Conservation (phyloP, 495 filamentous ascomycete genomes). For the Pyronema domesticum region DNA sequence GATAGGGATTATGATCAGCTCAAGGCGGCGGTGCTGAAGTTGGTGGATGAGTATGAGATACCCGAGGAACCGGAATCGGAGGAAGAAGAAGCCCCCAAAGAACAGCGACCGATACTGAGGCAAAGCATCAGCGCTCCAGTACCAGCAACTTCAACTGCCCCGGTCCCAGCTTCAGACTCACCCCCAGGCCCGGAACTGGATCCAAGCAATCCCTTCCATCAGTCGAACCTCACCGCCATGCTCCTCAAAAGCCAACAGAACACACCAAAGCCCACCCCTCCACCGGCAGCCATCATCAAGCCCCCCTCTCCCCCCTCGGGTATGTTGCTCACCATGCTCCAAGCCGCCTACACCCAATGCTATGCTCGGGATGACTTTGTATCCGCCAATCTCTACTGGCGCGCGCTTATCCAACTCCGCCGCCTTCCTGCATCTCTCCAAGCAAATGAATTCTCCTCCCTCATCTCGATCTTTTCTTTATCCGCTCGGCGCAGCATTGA, state of each 20-base stretch:
- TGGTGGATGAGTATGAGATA: slow-evolving; percentile 65
- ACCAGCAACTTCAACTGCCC: neutral
- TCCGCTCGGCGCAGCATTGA: slow-evolving; percentile 50
- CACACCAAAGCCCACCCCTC: slow-evolving; percentile 18
- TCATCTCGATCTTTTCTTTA: slow-evolving; percentile 53
- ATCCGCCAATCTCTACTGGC: slow-evolving; percentile 50
- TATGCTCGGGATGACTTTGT: slow-evolving; percentile 52
- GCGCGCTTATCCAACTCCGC: slow-evolving; percentile 45
- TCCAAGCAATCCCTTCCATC: slow-evolving; percentile 24
- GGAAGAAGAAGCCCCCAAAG: slow-evolving; percentile 13
- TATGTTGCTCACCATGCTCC: slow-evolving; percentile 47
- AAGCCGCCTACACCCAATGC: slow-evolving; percentile 48
- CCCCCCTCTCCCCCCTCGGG: slow-evolving; percentile 26
- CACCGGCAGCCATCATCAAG: slow-evolving; percentile 18
- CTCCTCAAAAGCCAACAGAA: slow-evolving; percentile 22
- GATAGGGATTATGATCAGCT: slow-evolving; percentile 71
- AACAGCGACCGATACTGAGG: slow-evolving; percentile 16
- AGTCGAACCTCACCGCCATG: slow-evolving; percentile 25
- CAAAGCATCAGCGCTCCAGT: slow-evolving; percentile 7
- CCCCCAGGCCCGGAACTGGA: slow-evolving; percentile 19
- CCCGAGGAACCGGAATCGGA: slow-evolving; percentile 31
- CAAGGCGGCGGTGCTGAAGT: slow-evolving; percentile 61
- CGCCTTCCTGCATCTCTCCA: slow-evolving; percentile 45
- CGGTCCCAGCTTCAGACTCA: neutral
- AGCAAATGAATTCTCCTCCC: slow-evolving; percentile 44